These are phyloP conservation scores for Aphanomyces stellatus DNA, from an alignment of 352 stramenopile genomes.

Conservation along the genomic window DNA sequence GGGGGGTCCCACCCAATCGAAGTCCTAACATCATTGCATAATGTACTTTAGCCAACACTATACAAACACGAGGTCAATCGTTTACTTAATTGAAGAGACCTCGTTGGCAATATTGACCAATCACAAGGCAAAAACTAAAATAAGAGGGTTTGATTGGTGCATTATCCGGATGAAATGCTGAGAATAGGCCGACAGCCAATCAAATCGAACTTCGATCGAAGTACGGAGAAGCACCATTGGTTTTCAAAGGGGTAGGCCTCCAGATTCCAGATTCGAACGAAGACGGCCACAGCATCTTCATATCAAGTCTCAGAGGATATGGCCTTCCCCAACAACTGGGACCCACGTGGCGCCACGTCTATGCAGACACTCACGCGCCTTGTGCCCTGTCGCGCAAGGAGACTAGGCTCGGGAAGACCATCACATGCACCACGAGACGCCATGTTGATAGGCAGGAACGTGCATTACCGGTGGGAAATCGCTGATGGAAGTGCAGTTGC, in stretches of 20 bases:
- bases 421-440: not conserved
- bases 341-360: not conserved
- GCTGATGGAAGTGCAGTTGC: not conserved
- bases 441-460: not conserved
- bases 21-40: too few species aligned
- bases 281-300: not conserved
- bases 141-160: not conserved
- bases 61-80: too few species aligned
- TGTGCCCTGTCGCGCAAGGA: not conserved
- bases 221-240: too few species aligned
- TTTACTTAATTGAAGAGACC: not conserved
- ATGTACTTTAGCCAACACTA: too few species aligned
- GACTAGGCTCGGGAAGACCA: not conserved
- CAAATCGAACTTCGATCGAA: too few species aligned
- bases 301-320: not conserved
- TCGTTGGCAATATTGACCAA: not conserved
- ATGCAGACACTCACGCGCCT: not conserved
- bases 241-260: too few species aligned
- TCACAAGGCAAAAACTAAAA: not conserved
- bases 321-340: not conserved
- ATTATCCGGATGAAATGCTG: too few species aligned
- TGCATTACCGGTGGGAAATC: not conserved
- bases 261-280: not conserved
- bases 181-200: too few species aligned
- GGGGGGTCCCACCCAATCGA: too few species aligned